Percentiles rank a stretch among this genome's conserved stretches.
Evolutionary conservation across 306 rosid genomes (phyloP).

Genomic region (Cicer cuneatum): DNA sequence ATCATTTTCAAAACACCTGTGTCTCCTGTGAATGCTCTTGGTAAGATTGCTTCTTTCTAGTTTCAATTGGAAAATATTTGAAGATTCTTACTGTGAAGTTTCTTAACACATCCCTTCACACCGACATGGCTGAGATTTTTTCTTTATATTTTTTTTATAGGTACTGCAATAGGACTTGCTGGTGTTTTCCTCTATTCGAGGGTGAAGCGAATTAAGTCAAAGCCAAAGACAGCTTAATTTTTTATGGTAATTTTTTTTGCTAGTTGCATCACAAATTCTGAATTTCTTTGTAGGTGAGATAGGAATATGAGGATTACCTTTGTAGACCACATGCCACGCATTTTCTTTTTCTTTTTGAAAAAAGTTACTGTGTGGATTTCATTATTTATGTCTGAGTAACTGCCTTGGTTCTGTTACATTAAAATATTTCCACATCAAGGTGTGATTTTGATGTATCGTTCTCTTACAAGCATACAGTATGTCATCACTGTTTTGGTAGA

Average conservation of each 20-base stretch:
- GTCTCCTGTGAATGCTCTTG: slow-evolving; percentile 76
- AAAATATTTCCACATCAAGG: slow-evolving; percentile 32
- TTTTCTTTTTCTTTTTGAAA: slow-evolving; percentile 1
- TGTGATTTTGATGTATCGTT: slow-evolving; percentile 33
- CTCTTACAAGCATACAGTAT: slow-evolving; percentile 20
- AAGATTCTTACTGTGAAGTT: slow-evolving; percentile 27
- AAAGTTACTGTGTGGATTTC: slow-evolving; percentile 35
- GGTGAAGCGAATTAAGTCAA: slow-evolving; percentile 90
- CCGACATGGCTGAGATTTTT: slow-evolving; percentile 23
- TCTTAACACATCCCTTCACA: slow-evolving; percentile 8
- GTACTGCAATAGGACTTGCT: slow-evolving; percentile 85
- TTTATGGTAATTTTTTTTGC: slow-evolving; percentile 47
- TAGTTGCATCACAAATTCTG: slow-evolving; percentile 34
- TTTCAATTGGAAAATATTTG: slow-evolving; percentile 18
- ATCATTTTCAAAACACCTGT: slow-evolving; percentile 91
- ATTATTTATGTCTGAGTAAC: slow-evolving; percentile 36
- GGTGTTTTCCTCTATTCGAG: slow-evolving; percentile 97
- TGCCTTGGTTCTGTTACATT: slow-evolving; percentile 36
- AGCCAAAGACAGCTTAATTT: slow-evolving; percentile 74
- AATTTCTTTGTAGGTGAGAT: slow-evolving; percentile 61
- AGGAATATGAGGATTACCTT: slow-evolving; percentile 42
- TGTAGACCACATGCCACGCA: background rate
- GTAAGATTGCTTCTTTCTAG: slow-evolving; percentile 57
- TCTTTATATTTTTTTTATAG: slow-evolving; percentile 54
- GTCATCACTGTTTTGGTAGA: slow-evolving; percentile 32